phyloP scores from a whole-genome alignment of 257 asterid species.

The Mitragyna speciosa region DNA sequence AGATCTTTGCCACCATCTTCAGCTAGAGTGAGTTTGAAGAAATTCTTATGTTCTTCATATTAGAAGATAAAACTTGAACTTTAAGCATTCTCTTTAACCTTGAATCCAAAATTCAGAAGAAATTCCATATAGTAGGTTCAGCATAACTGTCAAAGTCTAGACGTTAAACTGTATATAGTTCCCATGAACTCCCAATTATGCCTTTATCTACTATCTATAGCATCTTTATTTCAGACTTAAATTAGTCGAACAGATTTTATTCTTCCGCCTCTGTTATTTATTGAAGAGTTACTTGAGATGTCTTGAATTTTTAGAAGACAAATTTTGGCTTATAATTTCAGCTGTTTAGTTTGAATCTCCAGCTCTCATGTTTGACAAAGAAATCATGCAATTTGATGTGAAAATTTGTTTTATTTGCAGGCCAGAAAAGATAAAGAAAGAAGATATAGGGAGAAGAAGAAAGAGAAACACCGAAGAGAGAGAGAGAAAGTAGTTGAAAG shows the following conservation, averaged over 20 bases:
- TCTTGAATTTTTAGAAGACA: background rate
- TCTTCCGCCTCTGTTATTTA: background rate
- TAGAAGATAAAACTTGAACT: background rate
- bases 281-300: background rate
- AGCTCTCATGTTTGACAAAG: background rate
- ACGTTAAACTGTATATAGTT: background rate
- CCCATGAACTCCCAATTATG: background rate
- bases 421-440: constrained; percentile 72
- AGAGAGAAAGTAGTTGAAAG: constrained; percentile 44
- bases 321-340: background rate
- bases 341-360: background rate
- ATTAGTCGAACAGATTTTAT: background rate
- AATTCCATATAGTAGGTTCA: background rate
- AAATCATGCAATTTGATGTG: background rate
- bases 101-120: background rate
- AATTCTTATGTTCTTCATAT: background rate
- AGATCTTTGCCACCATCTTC: background rate
- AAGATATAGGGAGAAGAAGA: constrained; percentile 51
- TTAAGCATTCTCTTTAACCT: background rate
- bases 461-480: constrained; percentile 55
- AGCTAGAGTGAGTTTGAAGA: background rate
- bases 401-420: constrained; percentile 35
- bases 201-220: background rate
- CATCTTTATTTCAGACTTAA: background rate
- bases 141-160: background rate